A percentile compares a stretch with the other conserved stretches of the same genome.
phyloP scores from a whole-genome alignment of 495 filamentous ascomycete genomes.

The Durotheca rogersii region DNA sequence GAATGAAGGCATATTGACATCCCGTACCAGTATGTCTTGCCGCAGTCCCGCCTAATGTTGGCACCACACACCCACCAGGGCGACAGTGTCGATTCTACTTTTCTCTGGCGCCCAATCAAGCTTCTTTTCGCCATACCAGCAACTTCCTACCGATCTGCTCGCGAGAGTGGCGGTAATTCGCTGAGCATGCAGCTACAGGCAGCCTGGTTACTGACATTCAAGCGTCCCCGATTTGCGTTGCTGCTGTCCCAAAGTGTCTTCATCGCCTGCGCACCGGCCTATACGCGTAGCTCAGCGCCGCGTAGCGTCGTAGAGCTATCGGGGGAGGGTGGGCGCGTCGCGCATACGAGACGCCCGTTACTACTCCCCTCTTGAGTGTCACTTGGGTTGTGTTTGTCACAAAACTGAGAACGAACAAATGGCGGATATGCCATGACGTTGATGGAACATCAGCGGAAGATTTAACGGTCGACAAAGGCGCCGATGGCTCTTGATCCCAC shows the following conservation, averaged over 20 bases:
- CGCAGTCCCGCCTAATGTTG: neutral
- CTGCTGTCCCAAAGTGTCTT: neutral
- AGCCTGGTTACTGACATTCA: neutral
- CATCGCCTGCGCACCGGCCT: neutral
- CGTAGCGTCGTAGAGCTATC: too few species aligned
- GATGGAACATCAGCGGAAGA: conserved; percentile 8
- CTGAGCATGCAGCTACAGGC: neutral
- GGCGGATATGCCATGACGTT: conserved; percentile 13
- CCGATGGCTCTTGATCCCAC: neutral
- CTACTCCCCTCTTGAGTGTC: too few species aligned
- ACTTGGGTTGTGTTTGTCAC: too few species aligned
- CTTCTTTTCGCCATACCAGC: too few species aligned
- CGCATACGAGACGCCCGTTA: too few species aligned
- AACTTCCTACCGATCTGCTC: conserved; percentile 1
- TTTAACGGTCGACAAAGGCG: conserved; percentile 4
- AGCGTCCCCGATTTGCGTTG: neutral
- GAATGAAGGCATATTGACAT: conserved; percentile 1
- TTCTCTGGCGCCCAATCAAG: neutral
- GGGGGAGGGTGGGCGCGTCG: too few species aligned
- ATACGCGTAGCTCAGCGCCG: neutral
- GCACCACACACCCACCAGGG: neutral
- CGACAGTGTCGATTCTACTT: neutral
- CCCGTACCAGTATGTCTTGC: neutral
- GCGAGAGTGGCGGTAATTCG: neutral
- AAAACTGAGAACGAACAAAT: neutral